These are phyloP conservation scores for Dysphania ambrosioides DNA, from an alignment of 148 eudicot species.

Conservation along the genomic window DNA sequence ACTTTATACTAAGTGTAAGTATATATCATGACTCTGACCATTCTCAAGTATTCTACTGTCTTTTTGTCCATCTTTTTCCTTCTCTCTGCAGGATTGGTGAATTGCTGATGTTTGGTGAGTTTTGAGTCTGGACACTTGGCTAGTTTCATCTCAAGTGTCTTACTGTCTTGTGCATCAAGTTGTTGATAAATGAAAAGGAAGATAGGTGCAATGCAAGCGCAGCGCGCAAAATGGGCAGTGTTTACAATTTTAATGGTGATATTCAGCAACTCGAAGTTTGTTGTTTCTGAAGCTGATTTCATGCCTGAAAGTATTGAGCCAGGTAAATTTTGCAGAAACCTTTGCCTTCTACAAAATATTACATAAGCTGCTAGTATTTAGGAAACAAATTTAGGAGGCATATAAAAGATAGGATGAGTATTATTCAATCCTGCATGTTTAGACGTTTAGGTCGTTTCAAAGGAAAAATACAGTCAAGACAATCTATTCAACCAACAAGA, in stretches of 20 bases:
- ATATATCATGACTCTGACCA: neutral
- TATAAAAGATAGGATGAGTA: no score
- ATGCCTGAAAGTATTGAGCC: neutral
- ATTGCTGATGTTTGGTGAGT: neutral
- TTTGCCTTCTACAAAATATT: neutral
- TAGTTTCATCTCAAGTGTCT: conserved; percentile 9
- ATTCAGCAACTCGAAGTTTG: conserved; percentile 14
- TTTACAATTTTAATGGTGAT: conserved; percentile 10
- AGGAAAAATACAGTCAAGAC: no score
- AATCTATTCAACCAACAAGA: no score
- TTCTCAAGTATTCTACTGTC: neutral
- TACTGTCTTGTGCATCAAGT: no score
- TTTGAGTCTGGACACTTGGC: no score
- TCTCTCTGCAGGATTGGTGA: conserved; percentile 5
- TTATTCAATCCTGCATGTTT: no score
- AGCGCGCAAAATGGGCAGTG: neutral
- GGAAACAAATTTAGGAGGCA: no score
- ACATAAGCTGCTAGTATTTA: neutral
- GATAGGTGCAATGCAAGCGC: conserved; percentile 7
- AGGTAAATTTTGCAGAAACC: conserved; percentile 18
- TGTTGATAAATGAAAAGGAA: neutral
- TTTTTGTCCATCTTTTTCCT: neutral
- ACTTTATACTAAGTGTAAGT: neutral
- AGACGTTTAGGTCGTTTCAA: no score
- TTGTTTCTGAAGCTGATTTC: conserved; percentile 15